Percentiles rank a stretch among this genome's conserved stretches.
Evolutionary conservation across 164 flowering plant species (phyloP).

Genomic region (Umbilicus rupestris): DNA sequence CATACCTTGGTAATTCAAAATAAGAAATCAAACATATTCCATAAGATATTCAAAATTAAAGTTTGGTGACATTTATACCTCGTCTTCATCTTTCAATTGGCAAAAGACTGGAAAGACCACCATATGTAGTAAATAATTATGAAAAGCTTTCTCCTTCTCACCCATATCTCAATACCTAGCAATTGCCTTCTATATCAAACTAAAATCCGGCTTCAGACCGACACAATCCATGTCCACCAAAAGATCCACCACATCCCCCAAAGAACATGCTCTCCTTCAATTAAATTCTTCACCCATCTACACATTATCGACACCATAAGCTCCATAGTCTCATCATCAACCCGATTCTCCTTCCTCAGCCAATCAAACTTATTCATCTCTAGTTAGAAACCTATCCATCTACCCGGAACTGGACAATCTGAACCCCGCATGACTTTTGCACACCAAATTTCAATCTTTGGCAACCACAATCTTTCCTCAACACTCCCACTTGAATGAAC

Average conservation of each 20-base stretch:
- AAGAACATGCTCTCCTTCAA: slow-evolving; percentile 39
- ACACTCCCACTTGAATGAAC: slow-evolving; percentile 14
- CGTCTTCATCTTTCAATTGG: too few species aligned
- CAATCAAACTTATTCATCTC: slow-evolving; percentile 77
- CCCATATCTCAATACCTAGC: slow-evolving; percentile 76
- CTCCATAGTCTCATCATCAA: slow-evolving; percentile 90
- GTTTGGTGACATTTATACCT: too few species aligned
- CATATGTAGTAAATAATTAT: too few species aligned
- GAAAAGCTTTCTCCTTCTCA: slow-evolving; percentile 54
- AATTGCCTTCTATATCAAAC: slow-evolving; percentile 88
- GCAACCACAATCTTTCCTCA: not conserved
- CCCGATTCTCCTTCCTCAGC: slow-evolving; percentile 73
- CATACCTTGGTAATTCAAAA: too few species aligned
- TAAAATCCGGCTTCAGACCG: slow-evolving; percentile 68
- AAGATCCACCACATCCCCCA: slow-evolving; percentile 72
- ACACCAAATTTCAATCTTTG: slow-evolving; percentile 3
- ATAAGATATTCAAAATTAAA: too few species aligned
- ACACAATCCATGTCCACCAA: slow-evolving; percentile 93
- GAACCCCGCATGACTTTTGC: not conserved
- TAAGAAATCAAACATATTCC: too few species aligned
- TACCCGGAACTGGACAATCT: slow-evolving; percentile 39
- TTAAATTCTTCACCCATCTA: slow-evolving; percentile 75
- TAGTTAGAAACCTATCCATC: slow-evolving; percentile 43
- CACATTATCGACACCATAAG: slow-evolving; percentile 95
- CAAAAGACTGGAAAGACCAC: too few species aligned